phyloP scores from a whole-genome alignment of 768 basidiomycete genomes.

The Pleurotus salmoneostramineus region DNA sequence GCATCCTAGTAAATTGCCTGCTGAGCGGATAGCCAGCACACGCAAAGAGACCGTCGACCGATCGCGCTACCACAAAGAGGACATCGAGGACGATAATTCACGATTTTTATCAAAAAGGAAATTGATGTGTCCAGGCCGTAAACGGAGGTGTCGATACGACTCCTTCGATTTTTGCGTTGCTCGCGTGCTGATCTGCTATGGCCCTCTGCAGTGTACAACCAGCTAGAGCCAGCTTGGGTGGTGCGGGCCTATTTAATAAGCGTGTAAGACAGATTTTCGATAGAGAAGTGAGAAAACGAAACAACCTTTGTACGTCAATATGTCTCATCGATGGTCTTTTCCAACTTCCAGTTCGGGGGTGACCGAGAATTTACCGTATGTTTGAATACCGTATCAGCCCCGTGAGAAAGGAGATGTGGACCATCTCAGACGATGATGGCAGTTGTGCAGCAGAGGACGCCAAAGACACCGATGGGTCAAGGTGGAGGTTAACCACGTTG shows the following conservation, averaged over 20 bases:
- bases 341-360: neutral
- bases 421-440: too few species aligned
- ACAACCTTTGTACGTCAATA: neutral
- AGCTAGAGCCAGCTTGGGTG: too few species aligned
- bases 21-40: neutral
- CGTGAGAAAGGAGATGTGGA: too few species aligned
- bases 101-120: neutral
- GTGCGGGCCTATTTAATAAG: too few species aligned
- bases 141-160: neutral
- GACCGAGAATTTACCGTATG: conserved; percentile 1
- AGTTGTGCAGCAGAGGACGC: too few species aligned
- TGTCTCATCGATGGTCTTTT: neutral
- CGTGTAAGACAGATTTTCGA: too few species aligned
- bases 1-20: neutral
- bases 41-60: neutral
- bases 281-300: neutral
- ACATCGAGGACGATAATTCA: conserved; percentile 1
- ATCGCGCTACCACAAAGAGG: neutral
- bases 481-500: too few species aligned
- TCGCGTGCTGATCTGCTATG: too few species aligned
- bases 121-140: neutral
- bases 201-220: too few species aligned
- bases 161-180: too few species aligned
- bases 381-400: neutral
- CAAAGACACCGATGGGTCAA: too few species aligned